Evolutionary conservation across 1,284 basidiomycete species (phyloP).

Genomic region (Cryptococcus sp.): DNA sequence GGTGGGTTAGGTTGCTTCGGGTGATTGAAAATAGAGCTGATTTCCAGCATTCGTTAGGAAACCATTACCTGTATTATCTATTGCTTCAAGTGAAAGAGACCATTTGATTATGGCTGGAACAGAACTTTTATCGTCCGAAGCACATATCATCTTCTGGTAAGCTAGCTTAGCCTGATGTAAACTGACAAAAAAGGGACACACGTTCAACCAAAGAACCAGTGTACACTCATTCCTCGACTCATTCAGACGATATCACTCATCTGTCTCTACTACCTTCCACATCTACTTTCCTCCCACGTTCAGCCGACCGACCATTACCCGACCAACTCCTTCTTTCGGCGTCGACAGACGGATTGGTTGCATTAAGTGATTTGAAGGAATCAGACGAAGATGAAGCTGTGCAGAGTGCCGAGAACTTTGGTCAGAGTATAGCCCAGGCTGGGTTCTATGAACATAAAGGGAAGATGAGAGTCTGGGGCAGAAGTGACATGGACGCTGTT

Average conservation of each 20-base stretch:
- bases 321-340: conserved; percentile 47
- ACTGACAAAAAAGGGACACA: conserved; percentile 37
- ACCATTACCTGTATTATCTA: conserved; percentile 40
- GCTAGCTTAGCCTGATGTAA: conserved; percentile 1
- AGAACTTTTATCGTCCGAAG: conserved; percentile 49
- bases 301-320: conserved; percentile 21
- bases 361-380: conserved; percentile 47
- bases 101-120: conserved; percentile 51
- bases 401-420: conserved; percentile 45
- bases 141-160: conserved; percentile 51
- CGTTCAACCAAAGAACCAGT: conserved; percentile 41
- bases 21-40: neutral
- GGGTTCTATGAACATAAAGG: conserved; percentile 15
- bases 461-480: conserved; percentile 42
- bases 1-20: conserved; percentile 21
- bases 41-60: conserved; percentile 39
- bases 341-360: conserved; percentile 51
- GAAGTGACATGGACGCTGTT: conserved; percentile 48
- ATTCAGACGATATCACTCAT: conserved; percentile 53
- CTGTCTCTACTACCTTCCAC: conserved; percentile 49
- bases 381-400: conserved; percentile 52
- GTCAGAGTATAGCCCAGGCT: conserved; percentile 42
- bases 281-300: conserved; percentile 18
- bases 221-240: conserved; percentile 50
- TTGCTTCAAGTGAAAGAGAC: conserved; percentile 38